phyloP scores from a whole-genome alignment of 495 filamentous ascomycete species.

The Penicillium argentinense region DNA sequence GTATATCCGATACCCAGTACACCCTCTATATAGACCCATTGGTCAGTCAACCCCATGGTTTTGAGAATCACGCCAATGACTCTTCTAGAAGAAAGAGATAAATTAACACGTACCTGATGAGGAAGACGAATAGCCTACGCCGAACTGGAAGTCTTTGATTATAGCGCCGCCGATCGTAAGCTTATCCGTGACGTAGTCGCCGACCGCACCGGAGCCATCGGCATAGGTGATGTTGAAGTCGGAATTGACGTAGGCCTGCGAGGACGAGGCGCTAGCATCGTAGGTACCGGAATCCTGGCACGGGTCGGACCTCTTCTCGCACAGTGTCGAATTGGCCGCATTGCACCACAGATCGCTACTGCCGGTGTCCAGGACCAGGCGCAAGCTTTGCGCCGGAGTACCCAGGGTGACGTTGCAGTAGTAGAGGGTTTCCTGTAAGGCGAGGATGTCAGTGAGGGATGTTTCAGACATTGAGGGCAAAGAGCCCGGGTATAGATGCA shows the following conservation, averaged over 20 bases:
- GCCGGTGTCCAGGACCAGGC: conserved; percentile 75
- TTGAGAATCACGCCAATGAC: too few relatives aligned
- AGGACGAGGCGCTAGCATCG: conserved; percentile 71
- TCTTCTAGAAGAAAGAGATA: background rate
- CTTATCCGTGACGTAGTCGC: conserved; percentile 83
- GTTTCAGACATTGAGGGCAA: background rate
- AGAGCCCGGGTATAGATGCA: background rate
- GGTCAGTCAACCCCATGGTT: background rate
- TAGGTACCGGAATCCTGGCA: conserved; percentile 67
- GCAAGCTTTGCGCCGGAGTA: conserved; percentile 63
- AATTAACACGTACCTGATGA: conserved; percentile 42
- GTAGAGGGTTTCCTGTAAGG: conserved; percentile 55
- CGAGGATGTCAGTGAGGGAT: background rate
- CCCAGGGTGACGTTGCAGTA: conserved; percentile 71
- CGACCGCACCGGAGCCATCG: conserved; percentile 75
- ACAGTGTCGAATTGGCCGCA: conserved; percentile 61
- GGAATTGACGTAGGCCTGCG: conserved; percentile 71
- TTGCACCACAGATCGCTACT: conserved; percentile 93
- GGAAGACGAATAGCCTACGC: conserved; percentile 73
- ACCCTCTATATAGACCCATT: conserved; percentile 50
- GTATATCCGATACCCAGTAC: conserved; percentile 92
- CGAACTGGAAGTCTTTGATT: conserved; percentile 75
- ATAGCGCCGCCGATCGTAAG: conserved; percentile 63
- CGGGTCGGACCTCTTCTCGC: conserved; percentile 40
- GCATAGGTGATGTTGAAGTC: conserved; percentile 93